Conservation (phyloP, 2,329 filamentous ascomycete genomes). For the Aspergillus neotritici region DNA sequence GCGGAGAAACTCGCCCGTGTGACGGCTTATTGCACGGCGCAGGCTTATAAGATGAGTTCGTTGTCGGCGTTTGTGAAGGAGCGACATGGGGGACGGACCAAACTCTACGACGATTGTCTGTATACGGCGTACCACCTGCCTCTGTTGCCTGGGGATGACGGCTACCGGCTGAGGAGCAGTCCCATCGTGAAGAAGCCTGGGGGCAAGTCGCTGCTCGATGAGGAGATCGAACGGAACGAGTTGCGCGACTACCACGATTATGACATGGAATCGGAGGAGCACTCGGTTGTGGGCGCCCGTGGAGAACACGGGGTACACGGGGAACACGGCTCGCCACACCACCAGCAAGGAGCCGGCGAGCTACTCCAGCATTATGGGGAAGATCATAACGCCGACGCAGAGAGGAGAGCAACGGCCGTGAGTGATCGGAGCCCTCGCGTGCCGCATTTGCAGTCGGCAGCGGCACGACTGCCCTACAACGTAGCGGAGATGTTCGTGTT, state of each 20-base stretch:
- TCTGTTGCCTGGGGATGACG: conserved; percentile 75
- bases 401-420: conserved; percentile 10
- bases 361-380: background rate
- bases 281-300: conserved; percentile 36
- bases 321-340: background rate
- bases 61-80: conserved; percentile 86
- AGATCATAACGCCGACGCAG: conserved; percentile 24
- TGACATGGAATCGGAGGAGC: conserved; percentile 62
- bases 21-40: conserved; percentile 93
- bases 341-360: too few relatives aligned
- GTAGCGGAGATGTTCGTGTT: conserved; percentile 95
- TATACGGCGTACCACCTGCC: conserved; percentile 95
- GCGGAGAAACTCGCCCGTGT: conserved; percentile 83
- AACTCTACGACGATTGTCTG: conserved; percentile 94
- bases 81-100: conserved; percentile 84
- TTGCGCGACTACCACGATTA: conserved; percentile 83
- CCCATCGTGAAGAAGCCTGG: conserved; percentile 89
- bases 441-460: conserved; percentile 34
- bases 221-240: conserved; percentile 94
- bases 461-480: conserved; percentile 60
- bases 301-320: conserved; percentile 13
- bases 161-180: conserved; percentile 81
- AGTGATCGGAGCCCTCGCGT: background rate
- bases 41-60: conserved; percentile 81
- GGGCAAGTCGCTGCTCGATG: conserved; percentile 84